Evolutionary conservation across 768 basidiomycete genomes (phyloP).

Genomic region (Suillus discolor): DNA sequence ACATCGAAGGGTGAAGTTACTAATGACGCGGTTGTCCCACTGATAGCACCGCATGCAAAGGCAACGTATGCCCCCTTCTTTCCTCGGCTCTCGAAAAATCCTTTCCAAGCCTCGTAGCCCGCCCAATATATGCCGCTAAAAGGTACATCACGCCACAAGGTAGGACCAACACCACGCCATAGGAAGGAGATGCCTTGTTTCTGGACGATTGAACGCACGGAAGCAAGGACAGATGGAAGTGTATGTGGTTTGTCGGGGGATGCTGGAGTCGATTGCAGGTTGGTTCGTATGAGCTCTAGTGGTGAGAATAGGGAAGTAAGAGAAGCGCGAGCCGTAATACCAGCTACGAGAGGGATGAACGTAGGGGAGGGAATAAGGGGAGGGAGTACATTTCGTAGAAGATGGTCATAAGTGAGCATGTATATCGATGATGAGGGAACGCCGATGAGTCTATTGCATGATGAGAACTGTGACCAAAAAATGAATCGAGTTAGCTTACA

Average conservation of each 20-base stretch:
- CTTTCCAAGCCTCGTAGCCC: constrained; percentile 86
- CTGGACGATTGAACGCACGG: constrained; percentile 61
- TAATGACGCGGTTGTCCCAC: constrained; percentile 84
- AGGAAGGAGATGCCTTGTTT: constrained; percentile 68
- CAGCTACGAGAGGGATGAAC: constrained; percentile 75
- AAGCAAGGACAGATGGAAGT: constrained; percentile 69
- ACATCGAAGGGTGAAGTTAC: constrained; percentile 96
- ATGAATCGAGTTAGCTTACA: constrained; percentile 53
- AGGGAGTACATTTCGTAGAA: constrained; percentile 65
- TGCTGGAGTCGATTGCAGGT: constrained; percentile 84
- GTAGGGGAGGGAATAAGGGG: constrained; percentile 55
- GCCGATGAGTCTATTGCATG: constrained; percentile 67
- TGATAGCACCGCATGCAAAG: constrained; percentile 88
- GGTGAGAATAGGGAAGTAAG: constrained; percentile 84
- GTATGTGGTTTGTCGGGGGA: constrained; percentile 75
- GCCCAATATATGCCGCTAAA: constrained; percentile 99
- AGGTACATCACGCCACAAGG: constrained; percentile 96
- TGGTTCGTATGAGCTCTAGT: constrained; percentile 90
- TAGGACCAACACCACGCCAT: constrained; percentile 91
- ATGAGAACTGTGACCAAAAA: constrained; percentile 13
- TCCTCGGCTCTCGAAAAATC: constrained; percentile 53
- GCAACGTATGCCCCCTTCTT: constrained; percentile 66
- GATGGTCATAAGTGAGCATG: constrained; percentile 94
- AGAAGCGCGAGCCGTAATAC: constrained; percentile 77
- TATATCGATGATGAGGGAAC: constrained; percentile 92